Evolutionary conservation across 495 filamentous ascomycete species (phyloP), one percentile per base, ranked within the genome.

Genomic region (Astrothelium subdiscretum): DNA sequence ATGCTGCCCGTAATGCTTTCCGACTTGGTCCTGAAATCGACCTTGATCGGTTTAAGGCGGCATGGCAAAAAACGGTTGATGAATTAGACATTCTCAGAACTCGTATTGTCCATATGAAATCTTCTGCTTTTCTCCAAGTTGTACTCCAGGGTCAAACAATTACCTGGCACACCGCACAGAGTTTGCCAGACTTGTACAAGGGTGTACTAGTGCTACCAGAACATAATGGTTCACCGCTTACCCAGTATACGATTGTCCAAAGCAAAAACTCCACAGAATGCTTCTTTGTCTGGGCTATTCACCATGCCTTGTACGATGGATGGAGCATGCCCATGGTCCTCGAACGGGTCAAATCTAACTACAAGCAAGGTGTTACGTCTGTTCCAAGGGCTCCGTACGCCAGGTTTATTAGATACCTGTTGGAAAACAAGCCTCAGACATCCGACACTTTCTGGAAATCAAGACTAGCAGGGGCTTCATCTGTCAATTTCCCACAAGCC

Each of bases 241-340:
- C 63, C 20, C 60, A 57, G 10, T 68, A 63, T 38, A 64, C 66
- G 13, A 64, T 68, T 22, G 54, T 66, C 20, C 32, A 54, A 54
- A 54, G 57, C 20, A 67, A 44, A 24, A 40, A 13, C 5, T 20
- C 43, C 3, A 59, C 40, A 51, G 57, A 63, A 15, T 44, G 62
- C n/a, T 65, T 62, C 65, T 70, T 75, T 20, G 66, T 73, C 10
- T 70, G 69, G 44, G 81, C 76, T 18, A 78, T 81, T 8, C 87
- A 92, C 63, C 90, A 95, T 73, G 82, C 87, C 0, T 69, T 92
- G 0, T 95, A 95, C 66, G 90, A 95, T 68, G 90, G 88, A 4
- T 95, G 90, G 90, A 86, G 87, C n/a, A 73, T 95, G 10, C 75
- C 79, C 15, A 57, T 74, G 1, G 76, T 92, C 3, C 76, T 91